Evolutionary conservation across 2,329 filamentous ascomycete genomes (phyloP).

Genomic region (Fusarium xyrophilum): DNA sequence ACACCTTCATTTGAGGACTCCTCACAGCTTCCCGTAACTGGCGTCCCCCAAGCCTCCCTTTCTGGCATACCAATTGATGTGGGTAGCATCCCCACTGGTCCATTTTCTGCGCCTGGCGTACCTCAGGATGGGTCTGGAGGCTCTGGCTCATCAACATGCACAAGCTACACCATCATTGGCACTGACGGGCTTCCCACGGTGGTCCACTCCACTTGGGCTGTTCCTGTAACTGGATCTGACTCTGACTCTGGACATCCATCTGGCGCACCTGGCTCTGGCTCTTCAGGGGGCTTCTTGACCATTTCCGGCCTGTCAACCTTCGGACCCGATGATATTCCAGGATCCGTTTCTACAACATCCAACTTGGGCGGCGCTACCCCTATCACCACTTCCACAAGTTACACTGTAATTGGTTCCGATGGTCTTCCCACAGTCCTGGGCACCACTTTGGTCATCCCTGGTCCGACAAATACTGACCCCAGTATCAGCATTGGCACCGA

Average conservation of each 20-base stretch:
- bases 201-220: constrained; percentile 31
- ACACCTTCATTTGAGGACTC: constrained; percentile 22
- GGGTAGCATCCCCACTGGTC: constrained; percentile 21
- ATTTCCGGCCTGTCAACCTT: constrained; percentile 12
- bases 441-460: constrained; percentile 44
- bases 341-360: background rate
- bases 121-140: constrained; percentile 25
- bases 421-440: constrained; percentile 43
- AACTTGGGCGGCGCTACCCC: background rate
- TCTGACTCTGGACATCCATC: constrained; percentile 3
- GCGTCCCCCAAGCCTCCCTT: constrained; percentile 18
- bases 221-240: constrained; percentile 15
- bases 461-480: constrained; percentile 33
- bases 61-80: constrained; percentile 25
- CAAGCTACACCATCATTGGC: constrained; percentile 34
- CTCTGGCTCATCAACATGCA: constrained; percentile 20
- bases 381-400: constrained; percentile 41
- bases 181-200: constrained; percentile 35
- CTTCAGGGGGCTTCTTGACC: constrained; percentile 6
- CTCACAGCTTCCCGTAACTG: constrained; percentile 18
- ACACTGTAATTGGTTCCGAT: constrained; percentile 40
- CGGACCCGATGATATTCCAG: constrained; percentile 3
- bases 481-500: constrained; percentile 9
- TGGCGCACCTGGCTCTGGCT: constrained; percentile 2
- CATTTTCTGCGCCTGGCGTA: constrained; percentile 11